Evolutionary conservation across 257 asterid species (phyloP).

Genomic region (Cinchona pubescens): DNA sequence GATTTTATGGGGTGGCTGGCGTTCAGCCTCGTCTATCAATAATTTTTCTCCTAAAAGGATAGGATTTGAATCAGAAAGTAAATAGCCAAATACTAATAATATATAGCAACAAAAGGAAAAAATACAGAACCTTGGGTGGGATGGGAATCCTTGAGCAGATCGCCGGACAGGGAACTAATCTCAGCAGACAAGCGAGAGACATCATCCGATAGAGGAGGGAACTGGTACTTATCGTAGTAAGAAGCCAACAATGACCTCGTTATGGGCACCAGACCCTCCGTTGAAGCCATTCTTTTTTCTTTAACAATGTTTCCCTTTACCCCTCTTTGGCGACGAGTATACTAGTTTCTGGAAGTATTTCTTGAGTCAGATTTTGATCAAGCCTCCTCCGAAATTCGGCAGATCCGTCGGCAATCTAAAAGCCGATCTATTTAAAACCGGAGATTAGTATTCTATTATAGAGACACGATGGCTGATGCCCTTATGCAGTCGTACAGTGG

Average conservation of each 20-base stretch:
- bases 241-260: conserved; percentile 79
- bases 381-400: neutral
- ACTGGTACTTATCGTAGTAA: conserved; percentile 76
- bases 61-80: conserved; percentile 15
- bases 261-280: conserved; percentile 92
- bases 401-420: neutral
- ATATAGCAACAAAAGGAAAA: too few species aligned
- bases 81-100: too few species aligned
- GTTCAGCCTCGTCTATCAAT: conserved; percentile 65
- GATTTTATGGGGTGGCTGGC: conserved; percentile 90
- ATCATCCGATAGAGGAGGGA: conserved; percentile 60
- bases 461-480: too few species aligned
- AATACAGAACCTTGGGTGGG: conserved; percentile 54
- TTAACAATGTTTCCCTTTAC: too few species aligned
- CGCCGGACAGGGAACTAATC: conserved; percentile 56
- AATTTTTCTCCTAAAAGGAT: conserved; percentile 52
- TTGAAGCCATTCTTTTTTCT: conserved; percentile 54
- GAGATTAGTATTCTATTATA: too few species aligned
- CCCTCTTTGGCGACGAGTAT: too few species aligned
- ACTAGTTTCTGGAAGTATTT: neutral
- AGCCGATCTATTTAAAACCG: neutral
- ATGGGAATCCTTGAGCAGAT: conserved; percentile 52
- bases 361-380: neutral
- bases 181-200: conserved; percentile 65
- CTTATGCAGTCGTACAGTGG: too few species aligned